Conservation (phyloP, 768 basidiomycete species). For the Pleurotus platypus region DNA sequence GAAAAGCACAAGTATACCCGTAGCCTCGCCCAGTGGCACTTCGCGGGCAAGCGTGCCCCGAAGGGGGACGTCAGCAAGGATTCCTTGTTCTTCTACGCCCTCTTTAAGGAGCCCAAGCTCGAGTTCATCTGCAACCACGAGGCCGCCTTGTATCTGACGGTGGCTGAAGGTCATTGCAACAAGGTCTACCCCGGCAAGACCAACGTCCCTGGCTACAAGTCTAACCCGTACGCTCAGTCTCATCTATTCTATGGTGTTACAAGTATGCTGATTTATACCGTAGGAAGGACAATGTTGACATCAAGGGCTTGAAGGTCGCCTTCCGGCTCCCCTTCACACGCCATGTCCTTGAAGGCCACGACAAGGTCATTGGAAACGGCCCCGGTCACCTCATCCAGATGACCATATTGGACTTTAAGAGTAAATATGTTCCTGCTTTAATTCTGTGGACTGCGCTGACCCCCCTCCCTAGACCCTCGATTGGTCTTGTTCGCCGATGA, state of each 20-base stretch:
- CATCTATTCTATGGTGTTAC: not conserved
- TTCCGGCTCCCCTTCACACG: conserved; percentile 10
- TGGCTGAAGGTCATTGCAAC: conserved; percentile 16
- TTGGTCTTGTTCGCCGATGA: too few species aligned
- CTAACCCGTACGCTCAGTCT: not conserved
- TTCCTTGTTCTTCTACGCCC: conserved; percentile 14
- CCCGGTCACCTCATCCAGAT: conserved; percentile 8
- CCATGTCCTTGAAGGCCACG: conserved; percentile 1
- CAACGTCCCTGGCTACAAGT: not conserved
- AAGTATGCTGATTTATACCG: not conserved
- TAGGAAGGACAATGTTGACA: conserved; percentile 7
- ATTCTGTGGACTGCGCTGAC: not conserved
- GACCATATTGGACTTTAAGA: conserved; percentile 11
- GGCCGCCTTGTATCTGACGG: conserved; percentile 12
- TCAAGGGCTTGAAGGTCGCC: conserved; percentile 7
- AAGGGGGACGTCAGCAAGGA: conserved; percentile 11
- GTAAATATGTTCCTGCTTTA: not conserved
- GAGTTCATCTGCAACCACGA: conserved; percentile 23
- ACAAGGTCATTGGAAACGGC: conserved; percentile 5
- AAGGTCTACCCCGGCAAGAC: conserved; percentile 1
- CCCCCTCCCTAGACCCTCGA: too few species aligned
- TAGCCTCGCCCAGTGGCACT: conserved; percentile 10
- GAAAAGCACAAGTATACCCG: conserved; percentile 9
- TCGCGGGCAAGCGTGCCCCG: conserved; percentile 8
- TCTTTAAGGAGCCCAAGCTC: conserved; percentile 15